These are phyloP conservation scores for Picochlorum sp. DNA, from an alignment of 139 green algal genomes.

Conservation along the genomic window DNA sequence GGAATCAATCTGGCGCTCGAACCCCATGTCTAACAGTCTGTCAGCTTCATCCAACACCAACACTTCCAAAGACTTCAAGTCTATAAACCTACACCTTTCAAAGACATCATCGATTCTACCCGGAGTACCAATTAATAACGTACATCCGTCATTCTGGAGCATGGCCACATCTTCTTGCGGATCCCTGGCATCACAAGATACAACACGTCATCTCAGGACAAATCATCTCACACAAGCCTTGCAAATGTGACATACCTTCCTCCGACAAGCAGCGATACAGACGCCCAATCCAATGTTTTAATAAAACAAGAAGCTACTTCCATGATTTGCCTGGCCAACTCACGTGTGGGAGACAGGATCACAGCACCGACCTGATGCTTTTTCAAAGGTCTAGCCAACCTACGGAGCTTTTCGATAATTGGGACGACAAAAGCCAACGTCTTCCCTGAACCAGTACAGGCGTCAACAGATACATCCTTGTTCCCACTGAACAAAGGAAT, in stretches of 20 bases:
- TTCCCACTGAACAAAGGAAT: conserved; percentile 87
- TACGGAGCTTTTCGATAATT: conserved; percentile 75
- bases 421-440: conserved; percentile 95
- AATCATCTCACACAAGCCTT: background rate
- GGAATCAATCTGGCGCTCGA: conserved; percentile 51
- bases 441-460: conserved; percentile 93
- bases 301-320: conserved; percentile 75
- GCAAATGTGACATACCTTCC: conserved; percentile 33
- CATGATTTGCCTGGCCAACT: conserved; percentile 87
- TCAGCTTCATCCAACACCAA: conserved; percentile 96
- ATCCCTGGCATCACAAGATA: conserved; percentile 39
- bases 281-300: conserved; percentile 34
- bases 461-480: conserved; percentile 96
- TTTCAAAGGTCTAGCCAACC: conserved; percentile 51
- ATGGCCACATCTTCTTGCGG: conserved; percentile 48
- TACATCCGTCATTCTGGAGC: conserved; percentile 48
- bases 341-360: conserved; percentile 85
- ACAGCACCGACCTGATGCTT: conserved; percentile 81
- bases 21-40: conserved; percentile 90
- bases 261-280: conserved; percentile 58
- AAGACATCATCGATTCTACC: conserved; percentile 86
- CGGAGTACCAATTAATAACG: conserved; percentile 89
- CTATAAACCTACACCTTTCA: conserved; percentile 49
- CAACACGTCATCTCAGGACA: background rate
- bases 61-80: conserved; percentile 58